phyloP scores from a whole-genome alignment of 2,329 filamentous ascomycete genomes.

The Verticillium alfalfae region DNA sequence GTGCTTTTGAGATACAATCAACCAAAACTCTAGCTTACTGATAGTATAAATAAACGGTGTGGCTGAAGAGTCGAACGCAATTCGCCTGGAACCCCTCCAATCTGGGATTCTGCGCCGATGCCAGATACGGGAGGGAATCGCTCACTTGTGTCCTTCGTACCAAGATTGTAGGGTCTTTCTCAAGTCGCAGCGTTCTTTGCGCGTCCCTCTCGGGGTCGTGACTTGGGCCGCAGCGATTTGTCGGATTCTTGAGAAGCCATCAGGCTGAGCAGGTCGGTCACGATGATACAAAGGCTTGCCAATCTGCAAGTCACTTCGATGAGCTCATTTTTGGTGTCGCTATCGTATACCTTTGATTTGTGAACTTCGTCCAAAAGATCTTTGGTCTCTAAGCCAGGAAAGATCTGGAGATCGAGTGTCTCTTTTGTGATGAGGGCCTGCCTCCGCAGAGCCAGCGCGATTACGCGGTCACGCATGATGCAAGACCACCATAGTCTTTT shows the following conservation, averaged over 20 bases:
- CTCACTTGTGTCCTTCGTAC: slow-evolving; percentile 30
- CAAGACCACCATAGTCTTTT: slow-evolving; percentile 53
- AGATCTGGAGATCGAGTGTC: slow-evolving; percentile 36
- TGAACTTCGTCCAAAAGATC: slow-evolving; percentile 41
- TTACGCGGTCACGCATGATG: slow-evolving; percentile 44
- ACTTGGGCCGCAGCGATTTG: slow-evolving; percentile 29
- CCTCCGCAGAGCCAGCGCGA: slow-evolving; percentile 42
- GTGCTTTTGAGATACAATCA: background rate
- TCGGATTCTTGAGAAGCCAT: slow-evolving; percentile 37
- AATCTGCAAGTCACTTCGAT: slow-evolving; percentile 37
- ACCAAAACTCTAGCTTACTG: slow-evolving; percentile 27
- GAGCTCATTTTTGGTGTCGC: slow-evolving; percentile 35
- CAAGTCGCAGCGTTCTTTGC: slow-evolving; percentile 25
- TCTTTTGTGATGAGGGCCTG: slow-evolving; percentile 41
- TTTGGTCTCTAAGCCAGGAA: slow-evolving; percentile 27
- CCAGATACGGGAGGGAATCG: slow-evolving; percentile 26
- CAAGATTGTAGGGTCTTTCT: slow-evolving; percentile 28
- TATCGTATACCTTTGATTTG: slow-evolving; percentile 37
- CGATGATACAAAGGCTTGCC: slow-evolving; percentile 35
- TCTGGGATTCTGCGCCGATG: slow-evolving; percentile 14
- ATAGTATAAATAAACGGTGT: slow-evolving; percentile 46
- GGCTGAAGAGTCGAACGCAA: slow-evolving; percentile 37
- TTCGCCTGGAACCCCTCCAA: slow-evolving; percentile 29
- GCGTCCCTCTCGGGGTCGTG: slow-evolving; percentile 21
- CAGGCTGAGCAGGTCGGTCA: slow-evolving; percentile 40